A percentile compares a stretch with the other conserved stretches of the same genome.
These are phyloP conservation scores for Globisporangium paddicum DNA, from an alignment of 352 stramenopile genomes.

Conservation along the genomic window DNA sequence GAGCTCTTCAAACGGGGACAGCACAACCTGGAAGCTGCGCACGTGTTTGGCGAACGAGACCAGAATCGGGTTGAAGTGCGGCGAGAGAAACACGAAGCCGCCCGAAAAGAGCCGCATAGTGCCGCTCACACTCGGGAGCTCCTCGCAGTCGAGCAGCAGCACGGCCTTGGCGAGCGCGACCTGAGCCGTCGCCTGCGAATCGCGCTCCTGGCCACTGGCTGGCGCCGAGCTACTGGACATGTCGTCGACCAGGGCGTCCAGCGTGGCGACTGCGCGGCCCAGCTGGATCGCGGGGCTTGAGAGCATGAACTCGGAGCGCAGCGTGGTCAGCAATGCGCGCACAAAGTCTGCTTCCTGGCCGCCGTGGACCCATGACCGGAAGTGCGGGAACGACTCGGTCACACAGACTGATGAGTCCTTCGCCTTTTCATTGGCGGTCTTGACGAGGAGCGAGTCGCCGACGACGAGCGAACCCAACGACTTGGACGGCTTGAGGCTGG, in stretches of 20 bases:
- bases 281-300: conserved; percentile 42
- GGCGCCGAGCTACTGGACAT: neutral
- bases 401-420: conserved; percentile 32
- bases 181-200: conserved; percentile 2
- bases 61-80: conserved; percentile 52
- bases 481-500: conserved; percentile 13
- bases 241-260: conserved; percentile 29
- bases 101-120: conserved; percentile 47
- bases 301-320: conserved; percentile 70
- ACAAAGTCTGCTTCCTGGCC: conserved; percentile 43
- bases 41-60: conserved; percentile 63
- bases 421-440: neutral
- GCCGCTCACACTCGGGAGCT: conserved; percentile 37
- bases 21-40: conserved; percentile 36
- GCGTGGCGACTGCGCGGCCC: conserved; percentile 27
- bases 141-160: conserved; percentile 43
- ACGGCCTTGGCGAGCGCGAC: conserved; percentile 26
- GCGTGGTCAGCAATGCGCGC: conserved; percentile 25
- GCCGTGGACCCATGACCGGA: conserved; percentile 55
- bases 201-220: neutral
- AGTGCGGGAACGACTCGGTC: conserved; percentile 54
- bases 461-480: conserved; percentile 46
- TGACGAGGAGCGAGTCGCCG: conserved; percentile 49
- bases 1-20: conserved; percentile 58
- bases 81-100: conserved; percentile 56